Evolutionary conservation across 1,284 basidiomycete genomes (phyloP).

Genomic region (Wallemia hederae): DNA sequence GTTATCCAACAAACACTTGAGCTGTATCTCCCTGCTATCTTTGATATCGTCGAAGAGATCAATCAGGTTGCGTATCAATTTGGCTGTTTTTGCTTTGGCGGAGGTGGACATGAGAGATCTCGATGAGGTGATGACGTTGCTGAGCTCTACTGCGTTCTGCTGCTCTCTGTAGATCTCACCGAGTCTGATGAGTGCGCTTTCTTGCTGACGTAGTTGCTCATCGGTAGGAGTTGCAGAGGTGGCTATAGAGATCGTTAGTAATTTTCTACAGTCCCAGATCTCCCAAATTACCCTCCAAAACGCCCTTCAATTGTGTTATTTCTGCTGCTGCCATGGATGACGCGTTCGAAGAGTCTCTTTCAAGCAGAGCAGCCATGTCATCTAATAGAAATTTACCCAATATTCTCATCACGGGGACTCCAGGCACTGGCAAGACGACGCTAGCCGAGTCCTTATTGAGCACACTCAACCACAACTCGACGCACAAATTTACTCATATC

Average conservation of each 20-base stretch:
- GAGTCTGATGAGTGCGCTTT: constrained; percentile 55
- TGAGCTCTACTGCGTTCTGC: constrained; percentile 58
- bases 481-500: constrained; percentile 33
- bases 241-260: neutral
- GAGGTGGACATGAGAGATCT: constrained; percentile 74
- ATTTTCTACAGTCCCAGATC: neutral
- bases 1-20: constrained; percentile 58
- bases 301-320: constrained; percentile 8
- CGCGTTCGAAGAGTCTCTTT: constrained; percentile 11
- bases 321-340: constrained; percentile 12
- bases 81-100: constrained; percentile 93
- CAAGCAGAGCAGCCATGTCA: constrained; percentile 10
- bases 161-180: constrained; percentile 66
- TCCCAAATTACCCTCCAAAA: neutral
- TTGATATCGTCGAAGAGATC: constrained; percentile 60
- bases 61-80: constrained; percentile 76
- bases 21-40: constrained; percentile 46
- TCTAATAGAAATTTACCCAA: constrained; percentile 43
- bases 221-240: constrained; percentile 18
- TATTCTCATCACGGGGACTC: constrained; percentile 51
- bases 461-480: constrained; percentile 21
- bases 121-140: constrained; percentile 59
- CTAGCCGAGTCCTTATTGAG: constrained; percentile 4
- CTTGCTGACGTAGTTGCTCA: constrained; percentile 44
- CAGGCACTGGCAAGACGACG: constrained; percentile 34